Percentiles rank a stretch among this genome's conserved stretches.
Conservation (phyloP, 2,329 filamentous ascomycete genomes). For the Penicillium sp. region DNA sequence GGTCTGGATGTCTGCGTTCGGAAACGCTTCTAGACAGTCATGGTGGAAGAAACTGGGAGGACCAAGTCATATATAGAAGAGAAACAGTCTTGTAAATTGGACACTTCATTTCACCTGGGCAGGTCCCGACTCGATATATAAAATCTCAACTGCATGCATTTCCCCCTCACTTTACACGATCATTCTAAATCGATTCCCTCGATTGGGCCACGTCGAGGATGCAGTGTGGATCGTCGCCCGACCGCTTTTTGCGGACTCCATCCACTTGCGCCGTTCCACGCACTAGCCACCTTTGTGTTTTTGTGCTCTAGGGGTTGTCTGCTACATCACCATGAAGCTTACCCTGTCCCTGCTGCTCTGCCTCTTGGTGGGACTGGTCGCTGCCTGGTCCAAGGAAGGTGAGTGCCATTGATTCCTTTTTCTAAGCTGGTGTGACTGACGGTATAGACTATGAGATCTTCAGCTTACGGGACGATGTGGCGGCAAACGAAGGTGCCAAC, state of each 20-base stretch:
- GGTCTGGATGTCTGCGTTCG: no score
- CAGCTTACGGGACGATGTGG: conserved; percentile 81
- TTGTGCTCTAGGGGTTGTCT: conserved; percentile 19
- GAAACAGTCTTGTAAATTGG: no score
- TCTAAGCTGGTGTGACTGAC: not conserved
- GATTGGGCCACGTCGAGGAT: conserved; percentile 20
- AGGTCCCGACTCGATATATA: no score
- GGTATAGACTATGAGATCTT: conserved; percentile 90
- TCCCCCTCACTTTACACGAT: not conserved
- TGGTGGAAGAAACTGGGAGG: no score
- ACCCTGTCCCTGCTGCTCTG: conserved; percentile 61
- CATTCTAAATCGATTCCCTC: not conserved
- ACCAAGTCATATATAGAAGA: no score
- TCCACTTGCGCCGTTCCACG: not conserved
- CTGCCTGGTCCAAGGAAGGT: conserved; percentile 86
- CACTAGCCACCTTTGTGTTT: not conserved
- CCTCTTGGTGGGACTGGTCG: conserved; percentile 60
- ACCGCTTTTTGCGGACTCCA: conserved; percentile 11
- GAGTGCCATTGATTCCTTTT: conserved; percentile 25
- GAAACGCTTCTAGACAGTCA: no score
- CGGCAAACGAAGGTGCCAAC: conserved; percentile 65
- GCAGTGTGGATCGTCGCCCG: conserved; percentile 7
- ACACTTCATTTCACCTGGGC: no score
- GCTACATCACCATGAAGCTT: conserved; percentile 57
- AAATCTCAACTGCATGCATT: no score